Percentiles rank a stretch among this genome's conserved stretches.
These are phyloP conservation scores for Penicillium cosmopolitanum DNA, from an alignment of 495 filamentous ascomycete genomes.

Conservation along the genomic window DNA sequence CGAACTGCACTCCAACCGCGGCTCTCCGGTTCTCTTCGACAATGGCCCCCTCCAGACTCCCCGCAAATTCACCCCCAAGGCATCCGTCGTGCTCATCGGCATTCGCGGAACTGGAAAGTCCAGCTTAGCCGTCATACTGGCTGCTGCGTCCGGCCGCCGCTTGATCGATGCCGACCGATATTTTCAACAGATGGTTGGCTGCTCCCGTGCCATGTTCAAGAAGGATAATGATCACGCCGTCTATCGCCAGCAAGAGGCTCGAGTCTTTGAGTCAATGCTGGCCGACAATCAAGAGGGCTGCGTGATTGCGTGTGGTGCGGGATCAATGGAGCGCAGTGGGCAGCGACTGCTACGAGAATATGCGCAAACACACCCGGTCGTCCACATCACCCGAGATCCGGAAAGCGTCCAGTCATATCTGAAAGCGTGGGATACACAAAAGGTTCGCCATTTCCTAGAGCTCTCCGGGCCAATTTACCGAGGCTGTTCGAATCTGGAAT, in stretches of 20 bases:
- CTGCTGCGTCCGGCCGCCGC: conserved; percentile 67
- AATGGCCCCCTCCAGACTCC: conserved; percentile 29
- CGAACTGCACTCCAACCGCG: conserved; percentile 36
- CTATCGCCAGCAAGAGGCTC: conserved; percentile 64
- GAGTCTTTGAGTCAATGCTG: conserved; percentile 67
- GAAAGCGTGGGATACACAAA: conserved; percentile 58
- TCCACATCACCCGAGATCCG: conserved; percentile 70
- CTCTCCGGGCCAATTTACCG: conserved; percentile 58
- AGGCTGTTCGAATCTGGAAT: conserved; percentile 74
- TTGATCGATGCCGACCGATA: conserved; percentile 73
- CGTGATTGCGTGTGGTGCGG: conserved; percentile 71
- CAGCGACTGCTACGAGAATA: conserved; percentile 49
- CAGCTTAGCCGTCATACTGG: conserved; percentile 76
- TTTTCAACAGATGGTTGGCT: conserved; percentile 69
- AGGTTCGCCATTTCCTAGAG: conserved; percentile 56
- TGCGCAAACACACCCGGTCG: conserved; percentile 64
- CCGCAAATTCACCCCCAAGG: conserved; percentile 58
- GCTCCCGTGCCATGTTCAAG: conserved; percentile 62
- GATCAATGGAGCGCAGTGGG: conserved; percentile 51
- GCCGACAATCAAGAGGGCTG: conserved; percentile 62
- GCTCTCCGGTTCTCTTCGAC: conserved; percentile 40
- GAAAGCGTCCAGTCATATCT: conserved; percentile 66
- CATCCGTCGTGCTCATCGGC: conserved; percentile 75
- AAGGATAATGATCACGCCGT: conserved; percentile 60
- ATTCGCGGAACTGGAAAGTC: conserved; percentile 77